Evolutionary conservation across 352 stramenopile genomes (phyloP), one percentile per base, ranked within the genome.

Genomic region (Thraustotheca clavata): DNA sequence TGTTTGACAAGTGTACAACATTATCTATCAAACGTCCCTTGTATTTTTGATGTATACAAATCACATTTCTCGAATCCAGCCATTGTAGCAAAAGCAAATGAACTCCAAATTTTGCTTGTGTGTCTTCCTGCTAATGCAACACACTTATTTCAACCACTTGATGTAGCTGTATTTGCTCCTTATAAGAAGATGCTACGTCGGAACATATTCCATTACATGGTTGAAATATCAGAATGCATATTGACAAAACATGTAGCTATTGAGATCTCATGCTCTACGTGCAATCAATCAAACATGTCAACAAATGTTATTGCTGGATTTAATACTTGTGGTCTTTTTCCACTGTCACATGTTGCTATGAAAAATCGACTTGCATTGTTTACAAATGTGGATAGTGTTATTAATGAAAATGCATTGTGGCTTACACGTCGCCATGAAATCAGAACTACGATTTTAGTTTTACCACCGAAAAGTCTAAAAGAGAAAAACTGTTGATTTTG

Each of bases 131-230:
- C 20, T 18, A 60, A 60, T 1, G 49, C 14, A 24, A 60, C 2
- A 16, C 49, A 60, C 24, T 43, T 60, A 35, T 14, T 60, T n/a
- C 49, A 60, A 24, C 49, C 49, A 16, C 26, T 55, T 16, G 49
- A 60, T 49, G 49, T 60, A 16, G 49, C 49, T 60, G 49, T 60
- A 12, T 60, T 60, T 43, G 24, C 31, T 14, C 49, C 49, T n/a
- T 60, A 27, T 35, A 60, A 60, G 26, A 16, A 20, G 16, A 20
- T 43, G 16, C 38, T 43, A 16, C 16, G 20, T 16, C 38, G 38
- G 16, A 43, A 43, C 16, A 20, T 43, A 16, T 18, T 18, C 16
- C 16, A 43, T 16, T 43, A 20, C 38, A 16, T 43, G 20, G 20
- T 20, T 20, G 20, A 43, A 20, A 43, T 20, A 20, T 20, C 16